A percentile compares a stretch with the other conserved stretches of the same genome.
These are phyloP conservation scores for Aspergillus sclerotioniger DNA, from an alignment of 495 filamentous ascomycete species.

Conservation along the genomic window DNA sequence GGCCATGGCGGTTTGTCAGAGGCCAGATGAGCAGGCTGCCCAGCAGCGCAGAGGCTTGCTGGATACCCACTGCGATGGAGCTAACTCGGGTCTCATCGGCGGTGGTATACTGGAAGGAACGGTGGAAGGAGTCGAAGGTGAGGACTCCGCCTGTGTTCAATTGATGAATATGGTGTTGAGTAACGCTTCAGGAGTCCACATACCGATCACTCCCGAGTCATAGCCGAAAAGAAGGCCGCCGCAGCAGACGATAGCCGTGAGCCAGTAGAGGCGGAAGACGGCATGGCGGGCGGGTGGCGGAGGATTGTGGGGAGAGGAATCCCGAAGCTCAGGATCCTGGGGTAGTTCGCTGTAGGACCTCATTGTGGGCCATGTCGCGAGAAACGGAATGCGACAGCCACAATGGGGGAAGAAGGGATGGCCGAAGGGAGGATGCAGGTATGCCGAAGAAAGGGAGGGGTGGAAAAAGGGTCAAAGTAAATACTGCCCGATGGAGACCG, in stretches of 20 bases:
- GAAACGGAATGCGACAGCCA: neutral
- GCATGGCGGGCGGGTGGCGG: constrained; percentile 1
- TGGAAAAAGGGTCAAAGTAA: neutral
- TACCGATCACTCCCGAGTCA: constrained; percentile 48
- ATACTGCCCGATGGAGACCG: neutral
- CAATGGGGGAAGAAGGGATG: no score
- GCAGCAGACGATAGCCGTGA: constrained; percentile 47
- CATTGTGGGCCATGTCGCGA: neutral
- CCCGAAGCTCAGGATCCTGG: neutral
- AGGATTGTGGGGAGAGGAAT: neutral
- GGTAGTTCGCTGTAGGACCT: neutral
- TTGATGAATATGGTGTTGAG: neutral
- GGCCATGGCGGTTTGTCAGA: constrained; percentile 43
- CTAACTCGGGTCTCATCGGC: constrained; percentile 38
- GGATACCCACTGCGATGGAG: constrained; percentile 45
- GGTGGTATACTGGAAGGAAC: constrained; percentile 38
- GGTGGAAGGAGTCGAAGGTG: constrained; percentile 46
- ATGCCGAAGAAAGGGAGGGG: neutral
- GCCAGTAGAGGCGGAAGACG: constrained; percentile 50
- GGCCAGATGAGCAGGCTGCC: constrained; percentile 53
- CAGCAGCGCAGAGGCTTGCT: constrained; percentile 46
- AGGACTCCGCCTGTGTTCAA: constrained; percentile 40
- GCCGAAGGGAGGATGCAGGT: neutral
- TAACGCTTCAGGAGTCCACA: neutral
- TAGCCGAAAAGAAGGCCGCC: constrained; percentile 46